Conservation (phyloP, 2,329 filamentous ascomycete genomes). For the Colletotrichum sojae region DNA sequence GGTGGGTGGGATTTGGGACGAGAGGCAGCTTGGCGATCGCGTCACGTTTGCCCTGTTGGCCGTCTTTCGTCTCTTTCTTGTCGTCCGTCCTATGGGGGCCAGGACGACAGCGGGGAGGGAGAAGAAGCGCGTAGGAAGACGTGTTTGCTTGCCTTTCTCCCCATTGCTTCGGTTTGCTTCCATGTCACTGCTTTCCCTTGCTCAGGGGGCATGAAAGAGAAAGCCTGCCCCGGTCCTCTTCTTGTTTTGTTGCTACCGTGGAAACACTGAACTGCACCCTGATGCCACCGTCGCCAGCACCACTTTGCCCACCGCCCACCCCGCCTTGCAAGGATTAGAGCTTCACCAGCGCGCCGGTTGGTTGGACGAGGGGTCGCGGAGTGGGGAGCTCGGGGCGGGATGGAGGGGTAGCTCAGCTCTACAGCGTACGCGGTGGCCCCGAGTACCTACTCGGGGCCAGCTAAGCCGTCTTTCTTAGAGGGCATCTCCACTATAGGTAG, state of each 20-base stretch:
- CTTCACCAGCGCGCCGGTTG: constrained; percentile 3
- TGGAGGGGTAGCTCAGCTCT: constrained; percentile 32
- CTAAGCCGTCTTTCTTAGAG: too few species aligned
- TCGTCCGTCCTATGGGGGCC: too few species aligned
- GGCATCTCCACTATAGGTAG: too few species aligned
- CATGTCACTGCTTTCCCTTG: not conserved
- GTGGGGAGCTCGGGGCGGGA: constrained; percentile 27
- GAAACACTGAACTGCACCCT: not conserved
- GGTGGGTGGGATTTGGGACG: not conserved
- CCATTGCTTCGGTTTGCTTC: constrained; percentile 34
- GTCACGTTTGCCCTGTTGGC: constrained; percentile 18
- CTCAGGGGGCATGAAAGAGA: too few species aligned
- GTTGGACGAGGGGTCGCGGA: not conserved
- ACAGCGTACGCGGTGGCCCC: too few species aligned
- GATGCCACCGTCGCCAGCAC: too few species aligned
- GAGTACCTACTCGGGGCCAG: too few species aligned
- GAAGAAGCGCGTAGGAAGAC: not conserved
- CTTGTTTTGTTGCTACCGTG: not conserved
- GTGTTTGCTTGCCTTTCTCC: not conserved
- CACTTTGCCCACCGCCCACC: not conserved
- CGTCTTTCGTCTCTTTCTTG: not conserved
- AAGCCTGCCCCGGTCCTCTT: too few species aligned
- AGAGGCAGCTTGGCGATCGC: constrained; percentile 27
- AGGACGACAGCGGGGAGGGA: too few species aligned
- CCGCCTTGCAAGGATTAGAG: constrained; percentile 24